Evolutionary conservation across 2,329 filamentous ascomycete genomes (phyloP), one percentile per base, ranked within the genome.

Genomic region (Tolypocladium amazonense): DNA sequence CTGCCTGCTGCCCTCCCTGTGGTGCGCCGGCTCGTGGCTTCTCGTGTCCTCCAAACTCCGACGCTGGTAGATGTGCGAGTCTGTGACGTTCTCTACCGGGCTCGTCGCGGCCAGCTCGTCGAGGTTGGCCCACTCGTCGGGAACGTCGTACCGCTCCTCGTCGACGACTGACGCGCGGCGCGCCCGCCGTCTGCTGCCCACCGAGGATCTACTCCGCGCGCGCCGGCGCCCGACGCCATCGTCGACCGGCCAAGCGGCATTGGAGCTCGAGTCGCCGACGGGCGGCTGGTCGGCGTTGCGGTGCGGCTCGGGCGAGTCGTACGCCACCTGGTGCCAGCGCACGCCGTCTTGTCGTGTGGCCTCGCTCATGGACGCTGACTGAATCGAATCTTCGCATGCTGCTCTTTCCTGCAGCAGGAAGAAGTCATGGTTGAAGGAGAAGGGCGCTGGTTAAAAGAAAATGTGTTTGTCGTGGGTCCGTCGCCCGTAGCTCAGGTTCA

Each of bases 31-130:
- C 15, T 41, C 38, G 11, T 20, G 15, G 38, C 38, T 20, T 20
- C 38, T 41, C 38, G 38, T 41, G 25, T 56, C 45, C n/a, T 67
- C 64, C 8, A 66, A 56, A 52, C 56, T 65, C 20, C n/a, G 60
- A 35, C 60, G 62, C 18, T 59, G 56, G 45, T 64, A 63, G 25
- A 63, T 18, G 7, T 55, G 54, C 27, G 41, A 43, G 12, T 66
- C 61, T 8, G 55, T 37, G 23, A 61, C 56, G 30, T 64, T 64
- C 45, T 66, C 60, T 1, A 68, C 61, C 0, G 68, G 66, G 7
- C 63, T 74, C 2, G 68, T 72, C 1, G 71, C 70, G 0, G 69
- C 68, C 5, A 77, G 56, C 65, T 81, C 80, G 62, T 76, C 72
- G 23, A 81, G 69, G 62, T 80, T 77, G 37, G 64, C 69, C 63